phyloP scores from a whole-genome alignment of 2,329 filamentous ascomycete species.

The Apiospora malaysiana region DNA sequence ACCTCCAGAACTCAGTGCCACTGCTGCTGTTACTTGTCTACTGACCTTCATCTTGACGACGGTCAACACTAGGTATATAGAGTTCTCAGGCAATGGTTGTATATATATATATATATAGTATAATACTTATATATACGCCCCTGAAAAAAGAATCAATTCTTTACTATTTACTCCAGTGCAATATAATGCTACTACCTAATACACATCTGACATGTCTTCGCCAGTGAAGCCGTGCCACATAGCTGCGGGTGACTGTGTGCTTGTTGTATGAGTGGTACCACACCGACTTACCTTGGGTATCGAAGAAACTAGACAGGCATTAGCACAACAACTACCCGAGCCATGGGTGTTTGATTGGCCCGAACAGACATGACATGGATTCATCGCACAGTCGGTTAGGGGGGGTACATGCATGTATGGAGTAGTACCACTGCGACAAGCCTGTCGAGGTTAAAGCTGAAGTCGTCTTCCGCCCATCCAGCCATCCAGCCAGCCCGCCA shows the following conservation, averaged over 20 bases:
- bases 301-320: constrained; percentile 15
- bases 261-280: background rate
- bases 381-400: background rate
- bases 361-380: background rate
- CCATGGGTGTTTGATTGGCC: background rate
- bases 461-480: background rate
- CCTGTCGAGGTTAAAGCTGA: constrained; percentile 7
- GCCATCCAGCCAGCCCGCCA: background rate
- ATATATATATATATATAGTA: too few species aligned
- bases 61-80: too few species aligned
- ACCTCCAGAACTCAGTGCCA: too few species aligned
- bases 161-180: background rate
- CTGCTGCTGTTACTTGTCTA: too few species aligned
- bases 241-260: background rate
- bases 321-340: background rate
- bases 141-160: too few species aligned
- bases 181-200: too few species aligned
- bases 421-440: too few species aligned
- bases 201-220: background rate
- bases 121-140: too few species aligned
- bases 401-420: too few species aligned
- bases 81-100: too few species aligned
- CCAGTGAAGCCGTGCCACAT: background rate
- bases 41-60: too few species aligned
- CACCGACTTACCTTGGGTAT: too few species aligned